Evolutionary conservation across 2,329 filamentous ascomycete genomes (phyloP).

Genomic region (Xylariaceae sp.): DNA sequence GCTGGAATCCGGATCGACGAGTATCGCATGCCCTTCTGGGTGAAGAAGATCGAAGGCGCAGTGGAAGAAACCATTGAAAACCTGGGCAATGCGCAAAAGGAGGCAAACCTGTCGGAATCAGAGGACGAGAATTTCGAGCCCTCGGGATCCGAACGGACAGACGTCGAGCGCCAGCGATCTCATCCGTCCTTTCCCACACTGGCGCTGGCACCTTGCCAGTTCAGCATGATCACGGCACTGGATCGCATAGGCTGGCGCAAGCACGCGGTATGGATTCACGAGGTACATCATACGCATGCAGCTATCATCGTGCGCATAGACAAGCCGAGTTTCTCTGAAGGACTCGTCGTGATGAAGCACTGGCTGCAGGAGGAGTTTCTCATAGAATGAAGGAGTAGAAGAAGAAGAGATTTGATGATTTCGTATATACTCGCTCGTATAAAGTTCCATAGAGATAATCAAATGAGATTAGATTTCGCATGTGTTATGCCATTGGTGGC

Average conservation of each 20-base stretch:
- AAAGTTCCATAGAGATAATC: background rate
- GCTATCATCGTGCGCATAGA: constrained; percentile 79
- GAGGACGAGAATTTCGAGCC: constrained; percentile 42
- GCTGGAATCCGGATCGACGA: constrained; percentile 61
- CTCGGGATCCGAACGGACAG: constrained; percentile 36
- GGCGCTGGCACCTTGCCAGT: constrained; percentile 73
- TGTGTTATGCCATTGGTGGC: too few relatives aligned
- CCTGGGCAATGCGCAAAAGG: constrained; percentile 60
- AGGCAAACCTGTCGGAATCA: constrained; percentile 62
- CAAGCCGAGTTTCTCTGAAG: constrained; percentile 65
- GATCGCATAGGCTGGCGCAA: constrained; percentile 62
- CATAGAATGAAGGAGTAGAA: constrained; percentile 36
- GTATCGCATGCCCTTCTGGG: constrained; percentile 71
- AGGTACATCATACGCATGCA: constrained; percentile 76
- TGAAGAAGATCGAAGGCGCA: constrained; percentile 68
- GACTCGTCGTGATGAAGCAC: constrained; percentile 70
- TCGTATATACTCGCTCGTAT: background rate
- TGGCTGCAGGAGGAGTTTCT: constrained; percentile 74
- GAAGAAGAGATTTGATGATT: too few relatives aligned
- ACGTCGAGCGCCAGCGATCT: constrained; percentile 37
- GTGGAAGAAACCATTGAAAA: constrained; percentile 75
- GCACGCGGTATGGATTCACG: constrained; percentile 69
- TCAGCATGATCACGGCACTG: constrained; percentile 74
- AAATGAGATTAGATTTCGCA: too few relatives aligned
- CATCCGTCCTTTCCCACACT: constrained; percentile 58